phyloP scores from a whole-genome alignment of 2,329 filamentous ascomycete species.

The Fusarium veterinarium region DNA sequence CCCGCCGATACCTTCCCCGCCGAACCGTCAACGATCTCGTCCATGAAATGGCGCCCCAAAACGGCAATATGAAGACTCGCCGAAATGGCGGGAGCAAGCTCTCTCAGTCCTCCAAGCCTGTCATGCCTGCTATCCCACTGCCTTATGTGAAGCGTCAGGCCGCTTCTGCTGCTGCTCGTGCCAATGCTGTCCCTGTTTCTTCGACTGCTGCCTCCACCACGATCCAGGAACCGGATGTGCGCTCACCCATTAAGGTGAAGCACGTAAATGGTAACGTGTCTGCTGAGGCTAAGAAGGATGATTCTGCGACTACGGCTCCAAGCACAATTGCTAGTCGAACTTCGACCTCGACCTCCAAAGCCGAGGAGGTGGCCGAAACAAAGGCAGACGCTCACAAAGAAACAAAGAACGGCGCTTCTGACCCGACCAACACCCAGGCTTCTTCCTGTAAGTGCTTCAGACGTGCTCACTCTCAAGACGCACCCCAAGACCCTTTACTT shows the following conservation, averaged over 20 bases:
- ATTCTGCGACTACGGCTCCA: not conserved
- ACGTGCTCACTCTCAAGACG: not conserved
- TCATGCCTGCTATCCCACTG: conserved; percentile 54
- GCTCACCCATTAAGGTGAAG: conserved; percentile 31
- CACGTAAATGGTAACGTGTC: conserved; percentile 33
- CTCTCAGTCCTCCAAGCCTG: conserved; percentile 48
- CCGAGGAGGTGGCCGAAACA: conserved; percentile 17
- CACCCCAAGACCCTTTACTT: conserved; percentile 7
- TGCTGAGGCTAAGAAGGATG: conserved; percentile 13
- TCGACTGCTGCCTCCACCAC: conserved; percentile 19
- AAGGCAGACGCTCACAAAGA: conserved; percentile 26
- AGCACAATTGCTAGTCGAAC: conserved; percentile 21
- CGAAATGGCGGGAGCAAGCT: conserved; percentile 47
- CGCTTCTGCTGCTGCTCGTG: conserved; percentile 48
- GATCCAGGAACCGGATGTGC: conserved; percentile 13
- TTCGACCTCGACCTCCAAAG: conserved; percentile 23
- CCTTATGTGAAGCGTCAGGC: conserved; percentile 54
- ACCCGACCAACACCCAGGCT: conserved; percentile 22
- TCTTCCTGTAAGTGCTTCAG: conserved; percentile 40
- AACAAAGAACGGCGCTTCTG: conserved; percentile 14
- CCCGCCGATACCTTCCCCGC: conserved; percentile 41
- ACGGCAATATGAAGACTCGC: conserved; percentile 49
- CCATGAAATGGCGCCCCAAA: conserved; percentile 50
- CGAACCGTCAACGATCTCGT: conserved; percentile 34
- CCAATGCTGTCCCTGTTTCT: conserved; percentile 31